These are phyloP conservation scores for Candida tropicalis DNA, from an alignment of 1,139 yeast genomes.

Conservation along the genomic window DNA sequence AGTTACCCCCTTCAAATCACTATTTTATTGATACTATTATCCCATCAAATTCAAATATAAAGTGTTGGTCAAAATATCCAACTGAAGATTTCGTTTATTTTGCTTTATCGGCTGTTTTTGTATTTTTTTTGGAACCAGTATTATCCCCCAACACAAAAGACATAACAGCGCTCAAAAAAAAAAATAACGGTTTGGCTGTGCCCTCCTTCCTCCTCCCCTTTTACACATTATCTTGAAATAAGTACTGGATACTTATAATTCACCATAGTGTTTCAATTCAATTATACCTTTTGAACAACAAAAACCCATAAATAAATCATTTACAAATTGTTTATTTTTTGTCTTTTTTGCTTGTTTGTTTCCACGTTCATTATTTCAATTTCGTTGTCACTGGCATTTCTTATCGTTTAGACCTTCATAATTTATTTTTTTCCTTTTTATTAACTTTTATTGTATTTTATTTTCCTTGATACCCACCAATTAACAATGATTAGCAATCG, in stretches of 20 bases:
- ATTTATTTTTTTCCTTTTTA: not conserved
- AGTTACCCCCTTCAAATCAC: not conserved
- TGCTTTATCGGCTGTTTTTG: too few species aligned
- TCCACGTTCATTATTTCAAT: not conserved
- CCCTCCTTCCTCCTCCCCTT: not conserved
- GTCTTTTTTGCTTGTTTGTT: not conserved
- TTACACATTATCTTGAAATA: not conserved
- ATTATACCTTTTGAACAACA: too few species aligned
- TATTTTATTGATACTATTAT: too few species aligned
- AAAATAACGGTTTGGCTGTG: too few species aligned
- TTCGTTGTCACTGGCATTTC: not conserved
- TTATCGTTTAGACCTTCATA: not conserved
- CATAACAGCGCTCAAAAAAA: too few species aligned
- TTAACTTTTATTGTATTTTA: not conserved
- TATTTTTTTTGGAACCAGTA: too few species aligned
- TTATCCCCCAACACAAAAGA: too few species aligned
- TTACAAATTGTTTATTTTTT: not conserved
- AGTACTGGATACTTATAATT: slow-evolving; percentile 3
- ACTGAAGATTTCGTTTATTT: too few species aligned
- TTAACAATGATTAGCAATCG: slow-evolving; percentile 34
- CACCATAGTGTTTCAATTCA: not conserved
- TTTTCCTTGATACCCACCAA: not conserved
- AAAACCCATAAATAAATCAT: not conserved
- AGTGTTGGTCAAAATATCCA: too few species aligned
- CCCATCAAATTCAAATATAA: too few species aligned